phyloP scores from a whole-genome alignment of 805 yeast species.

The Pichia rugopelliculosa region DNA sequence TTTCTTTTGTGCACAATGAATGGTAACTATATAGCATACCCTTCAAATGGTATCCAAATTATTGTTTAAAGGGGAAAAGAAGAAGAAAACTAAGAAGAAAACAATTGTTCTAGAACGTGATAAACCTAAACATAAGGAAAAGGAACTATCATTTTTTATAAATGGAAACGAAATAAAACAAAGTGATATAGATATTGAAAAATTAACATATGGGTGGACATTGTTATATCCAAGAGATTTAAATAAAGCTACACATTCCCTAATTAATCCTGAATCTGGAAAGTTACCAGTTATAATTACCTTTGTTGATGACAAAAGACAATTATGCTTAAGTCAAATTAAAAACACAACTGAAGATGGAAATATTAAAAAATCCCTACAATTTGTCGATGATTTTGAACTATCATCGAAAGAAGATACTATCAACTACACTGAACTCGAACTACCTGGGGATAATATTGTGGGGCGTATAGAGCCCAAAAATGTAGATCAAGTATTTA shows the following conservation, averaged over 20 bases:
- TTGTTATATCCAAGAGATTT: conserved; percentile 12
- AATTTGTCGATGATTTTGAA: conserved; percentile 1
- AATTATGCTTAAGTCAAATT: background rate
- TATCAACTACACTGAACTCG: background rate
- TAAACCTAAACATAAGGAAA: background rate
- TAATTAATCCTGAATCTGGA: background rate
- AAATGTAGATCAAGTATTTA: conserved; percentile 22
- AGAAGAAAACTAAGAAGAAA: conserved; percentile 13
- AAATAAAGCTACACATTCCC: background rate
- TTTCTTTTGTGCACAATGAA: background rate
- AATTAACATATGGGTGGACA: conserved; percentile 26
- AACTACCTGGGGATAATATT: background rate
- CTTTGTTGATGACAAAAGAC: background rate
- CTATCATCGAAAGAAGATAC: background rate
- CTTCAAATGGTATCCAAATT: conserved; percentile 27
- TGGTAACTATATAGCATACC: conserved; percentile 25
- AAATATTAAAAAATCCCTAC: background rate
- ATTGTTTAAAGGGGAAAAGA: conserved; percentile 26
- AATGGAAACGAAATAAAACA: conserved; percentile 18
- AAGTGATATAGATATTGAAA: conserved; percentile 13
- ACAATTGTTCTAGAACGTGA: background rate
- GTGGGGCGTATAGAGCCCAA: conserved; percentile 21
- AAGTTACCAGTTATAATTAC: conserved; percentile 4
- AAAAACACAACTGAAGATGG: background rate
- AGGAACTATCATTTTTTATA: conserved; percentile 14